Conservation (phyloP, 352 stramenopile species). For the Phytophthora kernoviae region DNA sequence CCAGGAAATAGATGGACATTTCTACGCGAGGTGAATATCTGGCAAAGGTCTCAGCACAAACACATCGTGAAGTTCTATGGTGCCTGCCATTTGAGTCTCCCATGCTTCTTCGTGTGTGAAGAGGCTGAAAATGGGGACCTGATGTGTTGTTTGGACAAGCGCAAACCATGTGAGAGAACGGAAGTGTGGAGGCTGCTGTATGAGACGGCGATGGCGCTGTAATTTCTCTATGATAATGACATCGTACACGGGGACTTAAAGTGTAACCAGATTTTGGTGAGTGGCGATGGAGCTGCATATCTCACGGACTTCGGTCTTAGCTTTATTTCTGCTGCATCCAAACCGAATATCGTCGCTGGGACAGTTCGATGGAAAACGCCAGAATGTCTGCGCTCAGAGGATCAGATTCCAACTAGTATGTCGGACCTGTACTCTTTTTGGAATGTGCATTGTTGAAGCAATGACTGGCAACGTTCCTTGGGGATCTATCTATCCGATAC, state of each 20-base stretch:
- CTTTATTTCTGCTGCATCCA: neutral
- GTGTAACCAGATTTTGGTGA: conserved; percentile 36
- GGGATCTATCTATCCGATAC: too few relatives aligned
- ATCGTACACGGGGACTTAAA: conserved; percentile 34
- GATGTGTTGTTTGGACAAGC: neutral
- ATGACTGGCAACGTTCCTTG: conserved; percentile 4
- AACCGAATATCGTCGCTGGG: neutral
- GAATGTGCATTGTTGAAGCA: conserved; percentile 33
- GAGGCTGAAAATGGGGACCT: conserved; percentile 3
- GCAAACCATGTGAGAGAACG: neutral
- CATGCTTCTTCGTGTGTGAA: conserved; percentile 20
- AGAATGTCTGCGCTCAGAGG: conserved; percentile 11
- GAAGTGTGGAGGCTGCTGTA: conserved; percentile 9
- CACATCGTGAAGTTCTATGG: conserved; percentile 24
- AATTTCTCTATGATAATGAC: conserved; percentile 11
- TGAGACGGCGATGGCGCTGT: conserved; percentile 12
- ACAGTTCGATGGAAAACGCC: conserved; percentile 15
- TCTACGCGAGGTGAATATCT: conserved; percentile 12
- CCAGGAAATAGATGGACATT: conserved; percentile 10
- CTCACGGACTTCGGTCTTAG: conserved; percentile 36
- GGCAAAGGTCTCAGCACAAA: conserved; percentile 9
- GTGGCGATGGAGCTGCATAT: conserved; percentile 22
- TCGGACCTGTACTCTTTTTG: conserved; percentile 28
- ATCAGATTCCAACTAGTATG: neutral
- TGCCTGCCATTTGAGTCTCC: conserved; percentile 14